A percentile compares a stretch with the other conserved stretches of the same genome.
phyloP scores from a whole-genome alignment of 2,329 filamentous ascomycete genomes.

The Pseudocercospora crystallina region DNA sequence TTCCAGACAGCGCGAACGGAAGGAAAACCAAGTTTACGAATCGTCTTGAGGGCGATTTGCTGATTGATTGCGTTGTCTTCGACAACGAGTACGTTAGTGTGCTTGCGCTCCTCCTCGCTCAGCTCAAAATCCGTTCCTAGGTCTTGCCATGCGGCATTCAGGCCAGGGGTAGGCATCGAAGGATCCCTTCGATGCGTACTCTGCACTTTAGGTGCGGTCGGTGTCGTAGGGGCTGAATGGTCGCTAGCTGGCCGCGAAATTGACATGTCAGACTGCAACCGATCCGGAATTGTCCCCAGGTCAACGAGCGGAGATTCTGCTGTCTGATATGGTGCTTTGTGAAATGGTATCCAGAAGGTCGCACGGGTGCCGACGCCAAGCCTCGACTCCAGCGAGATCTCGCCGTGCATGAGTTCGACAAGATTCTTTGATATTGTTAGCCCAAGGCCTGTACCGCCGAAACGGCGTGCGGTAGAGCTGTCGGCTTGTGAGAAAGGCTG shows the following conservation, averaged over 20 bases:
- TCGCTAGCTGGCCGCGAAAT: slow-evolving; percentile 69
- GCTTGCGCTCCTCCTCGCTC: slow-evolving; percentile 57
- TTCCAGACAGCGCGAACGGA: slow-evolving; percentile 70
- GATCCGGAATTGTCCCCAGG: slow-evolving; percentile 65
- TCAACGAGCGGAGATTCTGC: slow-evolving; percentile 56
- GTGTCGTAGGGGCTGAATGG: slow-evolving; percentile 41
- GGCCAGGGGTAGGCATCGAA: not conserved
- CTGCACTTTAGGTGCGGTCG: slow-evolving; percentile 22
- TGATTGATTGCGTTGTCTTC: slow-evolving; percentile 73
- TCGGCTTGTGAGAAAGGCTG: slow-evolving; percentile 81
- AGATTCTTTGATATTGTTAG: slow-evolving; percentile 80
- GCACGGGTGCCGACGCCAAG: slow-evolving; percentile 70
- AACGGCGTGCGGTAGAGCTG: slow-evolving; percentile 73
- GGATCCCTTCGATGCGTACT: slow-evolving; percentile 17
- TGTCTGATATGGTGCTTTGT: slow-evolving; percentile 61
- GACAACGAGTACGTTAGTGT: slow-evolving; percentile 71
- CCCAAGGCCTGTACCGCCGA: slow-evolving; percentile 75
- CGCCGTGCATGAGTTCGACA: slow-evolving; percentile 74
- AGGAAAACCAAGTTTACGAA: slow-evolving; percentile 70
- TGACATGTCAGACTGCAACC: slow-evolving; percentile 57
- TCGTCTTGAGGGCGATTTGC: slow-evolving; percentile 73
- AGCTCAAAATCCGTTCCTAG: slow-evolving; percentile 50
- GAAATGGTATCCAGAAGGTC: slow-evolving; percentile 75
- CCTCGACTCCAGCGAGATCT: slow-evolving; percentile 68
- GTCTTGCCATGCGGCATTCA: too few species aligned